These are phyloP conservation scores for Parastagonospora nodorum DNA, from an alignment of 2,329 filamentous ascomycete genomes.

Conservation along the genomic window DNA sequence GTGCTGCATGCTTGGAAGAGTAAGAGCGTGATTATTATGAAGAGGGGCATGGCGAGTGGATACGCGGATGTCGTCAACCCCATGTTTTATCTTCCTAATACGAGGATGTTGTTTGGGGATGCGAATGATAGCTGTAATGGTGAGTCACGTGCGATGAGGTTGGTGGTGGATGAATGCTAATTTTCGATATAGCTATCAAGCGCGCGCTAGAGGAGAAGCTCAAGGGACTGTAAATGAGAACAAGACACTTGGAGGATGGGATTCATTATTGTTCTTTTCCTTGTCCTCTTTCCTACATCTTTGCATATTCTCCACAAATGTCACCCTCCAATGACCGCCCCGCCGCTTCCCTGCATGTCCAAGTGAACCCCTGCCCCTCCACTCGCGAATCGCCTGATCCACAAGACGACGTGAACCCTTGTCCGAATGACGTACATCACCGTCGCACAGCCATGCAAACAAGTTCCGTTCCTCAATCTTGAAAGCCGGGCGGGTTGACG, in stretches of 20 bases:
- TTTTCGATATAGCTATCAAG: conserved; percentile 37
- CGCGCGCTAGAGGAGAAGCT: conserved; percentile 44
- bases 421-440: conserved; percentile 26
- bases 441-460: conserved; percentile 1
- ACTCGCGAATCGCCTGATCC: conserved; percentile 5
- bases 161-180: conserved; percentile 15
- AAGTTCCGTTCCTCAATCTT: conserved; percentile 5
- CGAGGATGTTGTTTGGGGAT: conserved; percentile 91
- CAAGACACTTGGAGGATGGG: background rate
- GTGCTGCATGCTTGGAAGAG: conserved; percentile 93
- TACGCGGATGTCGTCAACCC: conserved; percentile 92
- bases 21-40: conserved; percentile 92
- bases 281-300: background rate
- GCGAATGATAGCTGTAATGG: conserved; percentile 81
- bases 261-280: background rate
- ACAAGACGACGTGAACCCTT: conserved; percentile 5
- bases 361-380: conserved; percentile 9
- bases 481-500: conserved; percentile 4
- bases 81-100: conserved; percentile 90
- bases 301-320: background rate
- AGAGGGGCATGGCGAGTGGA: conserved; percentile 84
- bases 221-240: conserved; percentile 27
- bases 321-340: background rate
- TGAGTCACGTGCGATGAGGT: conserved; percentile 18
- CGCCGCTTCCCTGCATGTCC: background rate